phyloP scores from a whole-genome alignment of 106 monocot genomes.

The Allium cepa region DNA sequence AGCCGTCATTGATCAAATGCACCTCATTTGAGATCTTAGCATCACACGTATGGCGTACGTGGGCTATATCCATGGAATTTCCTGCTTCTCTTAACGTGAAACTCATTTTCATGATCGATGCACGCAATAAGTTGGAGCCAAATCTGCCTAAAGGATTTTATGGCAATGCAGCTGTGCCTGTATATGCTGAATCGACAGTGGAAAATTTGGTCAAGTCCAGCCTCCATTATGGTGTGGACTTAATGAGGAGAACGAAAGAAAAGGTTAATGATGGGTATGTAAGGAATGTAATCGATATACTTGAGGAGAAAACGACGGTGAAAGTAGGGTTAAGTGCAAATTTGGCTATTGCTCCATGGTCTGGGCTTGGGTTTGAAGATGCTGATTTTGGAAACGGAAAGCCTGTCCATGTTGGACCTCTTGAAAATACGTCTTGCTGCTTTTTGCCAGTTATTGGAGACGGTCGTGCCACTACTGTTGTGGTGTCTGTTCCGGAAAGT shows the following conservation, averaged over 20 bases:
- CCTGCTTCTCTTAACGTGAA: conserved; percentile 42
- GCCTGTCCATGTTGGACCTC: conserved; percentile 65
- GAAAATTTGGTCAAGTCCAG: conserved; percentile 27
- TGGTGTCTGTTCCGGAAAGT: conserved; percentile 64
- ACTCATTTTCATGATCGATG: conserved; percentile 64
- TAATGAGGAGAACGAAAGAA: conserved; percentile 60
- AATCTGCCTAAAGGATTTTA: conserved; percentile 62
- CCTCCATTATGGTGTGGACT: conserved; percentile 16
- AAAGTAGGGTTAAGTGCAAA: conserved; percentile 57
- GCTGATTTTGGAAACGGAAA: conserved; percentile 72
- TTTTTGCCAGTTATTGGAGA: conserved; percentile 77
- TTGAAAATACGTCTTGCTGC: conserved; percentile 80
- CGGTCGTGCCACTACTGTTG: conserved; percentile 50
- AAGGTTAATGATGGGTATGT: conserved; percentile 36
- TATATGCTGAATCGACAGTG: conserved; percentile 50
- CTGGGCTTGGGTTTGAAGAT: conserved; percentile 72
- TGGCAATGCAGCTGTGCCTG: conserved; percentile 78
- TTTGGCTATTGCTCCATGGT: conserved; percentile 77
- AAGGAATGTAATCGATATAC: conserved; percentile 51
- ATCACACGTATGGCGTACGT: conserved; percentile 72
- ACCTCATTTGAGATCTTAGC: conserved; percentile 88
- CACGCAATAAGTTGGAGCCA: conserved; percentile 30
- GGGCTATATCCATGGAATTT: conserved; percentile 40
- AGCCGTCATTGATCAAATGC: conserved; percentile 60
- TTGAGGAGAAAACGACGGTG: conserved; percentile 36